These are phyloP conservation scores for Diaporthe ilicicola DNA, from an alignment of 2,329 filamentous ascomycete genomes.

Conservation along the genomic window DNA sequence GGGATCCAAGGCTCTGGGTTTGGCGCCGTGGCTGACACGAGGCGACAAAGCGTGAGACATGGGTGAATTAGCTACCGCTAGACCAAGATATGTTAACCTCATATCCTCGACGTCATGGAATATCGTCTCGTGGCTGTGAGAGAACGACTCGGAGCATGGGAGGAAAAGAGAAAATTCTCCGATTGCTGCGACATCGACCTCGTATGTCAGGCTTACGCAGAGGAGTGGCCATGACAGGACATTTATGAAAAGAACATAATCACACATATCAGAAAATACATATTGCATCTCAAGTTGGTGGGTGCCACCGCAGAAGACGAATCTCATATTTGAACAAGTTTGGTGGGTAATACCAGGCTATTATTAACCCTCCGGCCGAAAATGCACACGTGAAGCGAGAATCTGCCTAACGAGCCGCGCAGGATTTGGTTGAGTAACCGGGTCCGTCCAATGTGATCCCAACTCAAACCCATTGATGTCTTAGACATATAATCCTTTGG, in stretches of 20 bases:
- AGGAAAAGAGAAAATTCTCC: background rate
- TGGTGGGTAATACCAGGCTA: background rate
- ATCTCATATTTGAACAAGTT: too few species aligned
- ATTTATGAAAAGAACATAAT: background rate
- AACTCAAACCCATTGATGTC: background rate
- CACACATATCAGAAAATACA: background rate
- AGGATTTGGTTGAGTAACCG: too few species aligned
- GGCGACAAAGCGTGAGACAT: background rate
- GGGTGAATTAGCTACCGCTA: background rate
- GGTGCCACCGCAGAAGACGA: background rate
- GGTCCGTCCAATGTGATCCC: background rate
- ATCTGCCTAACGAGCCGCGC: background rate
- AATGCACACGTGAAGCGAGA: background rate
- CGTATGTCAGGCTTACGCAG: background rate
- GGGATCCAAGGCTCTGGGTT: too few species aligned
- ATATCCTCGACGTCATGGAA: background rate
- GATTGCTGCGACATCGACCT: background rate
- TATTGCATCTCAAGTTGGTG: background rate
- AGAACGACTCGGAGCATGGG: background rate
- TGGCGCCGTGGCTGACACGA: background rate
- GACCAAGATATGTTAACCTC: background rate
- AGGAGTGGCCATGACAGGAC: background rate
- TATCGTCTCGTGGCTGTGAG: background rate
- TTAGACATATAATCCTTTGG: background rate
- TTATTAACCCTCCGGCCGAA: background rate